A percentile compares a stretch with the other conserved stretches of the same genome.
Evolutionary conservation across 352 stramenopile genomes (phyloP).

Genomic region (Phytophthora hybrid): DNA sequence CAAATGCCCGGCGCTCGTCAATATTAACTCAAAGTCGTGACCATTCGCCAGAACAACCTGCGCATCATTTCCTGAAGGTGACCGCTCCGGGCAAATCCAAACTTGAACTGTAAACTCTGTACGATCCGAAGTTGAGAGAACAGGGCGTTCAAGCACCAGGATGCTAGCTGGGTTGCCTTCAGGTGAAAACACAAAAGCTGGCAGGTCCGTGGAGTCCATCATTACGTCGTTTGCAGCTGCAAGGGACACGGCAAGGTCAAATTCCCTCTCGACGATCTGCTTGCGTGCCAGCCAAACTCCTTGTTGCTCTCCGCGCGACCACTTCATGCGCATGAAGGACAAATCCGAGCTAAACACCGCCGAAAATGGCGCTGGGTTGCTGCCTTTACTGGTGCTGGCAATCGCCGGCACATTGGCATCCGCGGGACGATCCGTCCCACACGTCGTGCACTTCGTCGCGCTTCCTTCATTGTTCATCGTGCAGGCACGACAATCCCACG

Average conservation of each 20-base stretch:
- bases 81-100: slow-evolving; percentile 60
- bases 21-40: slow-evolving; percentile 62
- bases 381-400: slow-evolving; percentile 51
- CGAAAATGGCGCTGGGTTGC: slow-evolving; percentile 79
- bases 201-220: slow-evolving; percentile 59
- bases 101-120: slow-evolving; percentile 73
- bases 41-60: slow-evolving; percentile 73
- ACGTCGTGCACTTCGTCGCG: slow-evolving; percentile 75
- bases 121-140: slow-evolving; percentile 62
- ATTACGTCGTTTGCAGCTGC: slow-evolving; percentile 50
- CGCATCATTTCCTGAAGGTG: slow-evolving; percentile 23
- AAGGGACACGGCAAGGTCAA: slow-evolving; percentile 54
- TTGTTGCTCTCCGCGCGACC: slow-evolving; percentile 84
- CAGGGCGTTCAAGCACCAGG: slow-evolving; percentile 69
- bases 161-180: slow-evolving; percentile 54
- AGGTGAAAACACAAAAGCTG: slow-evolving; percentile 66
- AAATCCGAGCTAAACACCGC: slow-evolving; percentile 63
- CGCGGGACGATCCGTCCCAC: slow-evolving; percentile 62
- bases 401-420: slow-evolving; percentile 45
- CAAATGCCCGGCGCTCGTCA: slow-evolving; percentile 52
- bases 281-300: slow-evolving; percentile 81
- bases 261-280: slow-evolving; percentile 39
- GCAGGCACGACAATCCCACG: slow-evolving; percentile 79
- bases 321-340: slow-evolving; percentile 83
- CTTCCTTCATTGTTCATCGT: slow-evolving; percentile 79